Percentiles rank a stretch among this genome's conserved stretches.
These are phyloP conservation scores for Elsinoe batatas DNA, from an alignment of 2,329 filamentous ascomycete species.

Conservation along the genomic window DNA sequence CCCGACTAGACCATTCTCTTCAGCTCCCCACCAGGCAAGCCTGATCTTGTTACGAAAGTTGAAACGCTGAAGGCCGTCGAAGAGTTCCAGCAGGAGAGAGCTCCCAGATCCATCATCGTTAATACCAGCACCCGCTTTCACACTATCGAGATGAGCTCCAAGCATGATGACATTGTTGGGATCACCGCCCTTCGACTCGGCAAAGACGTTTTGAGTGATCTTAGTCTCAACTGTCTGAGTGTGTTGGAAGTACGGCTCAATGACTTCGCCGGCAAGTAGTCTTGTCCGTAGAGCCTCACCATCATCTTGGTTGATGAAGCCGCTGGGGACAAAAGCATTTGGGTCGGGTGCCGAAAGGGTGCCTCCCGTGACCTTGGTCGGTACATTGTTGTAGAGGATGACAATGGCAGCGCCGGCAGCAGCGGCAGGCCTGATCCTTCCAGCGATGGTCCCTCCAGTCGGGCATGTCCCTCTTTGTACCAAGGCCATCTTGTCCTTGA, in stretches of 20 bases:
- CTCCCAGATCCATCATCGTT: slow-evolving; percentile 33
- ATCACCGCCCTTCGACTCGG: slow-evolving; percentile 29
- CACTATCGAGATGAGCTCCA: slow-evolving; percentile 31
- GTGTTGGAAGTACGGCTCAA: slow-evolving; percentile 7
- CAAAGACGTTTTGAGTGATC: slow-evolving; percentile 26
- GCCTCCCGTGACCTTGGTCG: slow-evolving; percentile 2
- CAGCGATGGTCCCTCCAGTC: slow-evolving; percentile 7
- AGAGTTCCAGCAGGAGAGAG: slow-evolving; percentile 28
- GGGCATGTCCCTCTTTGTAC: slow-evolving; percentile 9
- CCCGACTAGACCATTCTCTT: slow-evolving; percentile 31
- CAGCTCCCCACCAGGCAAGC: slow-evolving; percentile 32
- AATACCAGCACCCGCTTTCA: slow-evolving; percentile 30
- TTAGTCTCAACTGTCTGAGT: slow-evolving; percentile 7
- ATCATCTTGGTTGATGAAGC: slow-evolving; percentile 8
- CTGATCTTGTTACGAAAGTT: slow-evolving; percentile 32
- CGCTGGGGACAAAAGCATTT: slow-evolving; percentile 2
- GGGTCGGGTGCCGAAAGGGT: slow-evolving; percentile 1
- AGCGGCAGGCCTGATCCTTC: slow-evolving; percentile 4
- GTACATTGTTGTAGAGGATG: slow-evolving; percentile 7
- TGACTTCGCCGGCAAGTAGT: slow-evolving; percentile 2
- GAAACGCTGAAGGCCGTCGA: slow-evolving; percentile 26
- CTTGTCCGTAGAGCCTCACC: neutral
- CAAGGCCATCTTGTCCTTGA: slow-evolving; percentile 7
- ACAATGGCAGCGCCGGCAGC: slow-evolving; percentile 7
- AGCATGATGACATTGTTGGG: slow-evolving; percentile 28